phyloP scores from a whole-genome alignment of 441 rosid species.

The Jatropha podagrica region DNA sequence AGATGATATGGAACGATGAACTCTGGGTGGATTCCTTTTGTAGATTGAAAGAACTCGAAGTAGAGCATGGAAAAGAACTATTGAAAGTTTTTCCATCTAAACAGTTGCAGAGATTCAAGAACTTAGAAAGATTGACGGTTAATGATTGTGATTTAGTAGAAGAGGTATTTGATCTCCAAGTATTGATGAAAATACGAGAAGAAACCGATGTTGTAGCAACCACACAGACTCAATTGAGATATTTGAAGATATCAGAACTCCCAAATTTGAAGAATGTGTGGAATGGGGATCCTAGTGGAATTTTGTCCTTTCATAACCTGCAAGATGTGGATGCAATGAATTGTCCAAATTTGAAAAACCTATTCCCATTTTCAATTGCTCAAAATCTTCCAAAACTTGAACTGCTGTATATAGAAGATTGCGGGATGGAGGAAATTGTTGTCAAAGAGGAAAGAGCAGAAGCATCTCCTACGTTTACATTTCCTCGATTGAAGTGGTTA shows the following conservation, averaged over 20 bases:
- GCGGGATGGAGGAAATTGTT: constrained; percentile 28
- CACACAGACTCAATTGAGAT: not conserved
- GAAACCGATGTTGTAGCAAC: not conserved
- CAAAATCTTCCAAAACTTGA: constrained; percentile 14
- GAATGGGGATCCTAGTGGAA: constrained; percentile 22
- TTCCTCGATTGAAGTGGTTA: not conserved
- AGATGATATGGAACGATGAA: constrained; percentile 21
- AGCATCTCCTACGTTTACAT: not conserved
- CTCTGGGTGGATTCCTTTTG: constrained; percentile 14
- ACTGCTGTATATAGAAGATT: not conserved
- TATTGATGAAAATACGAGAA: not conserved
- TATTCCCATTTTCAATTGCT: constrained; percentile 9
- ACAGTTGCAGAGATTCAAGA: constrained; percentile 2
- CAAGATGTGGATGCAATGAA: not conserved
- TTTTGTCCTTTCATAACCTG: constrained; percentile 25
- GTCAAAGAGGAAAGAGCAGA: not conserved
- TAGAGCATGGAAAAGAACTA: not conserved
- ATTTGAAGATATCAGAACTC: not conserved
- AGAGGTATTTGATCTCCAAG: constrained; percentile 26
- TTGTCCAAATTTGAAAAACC: not conserved
- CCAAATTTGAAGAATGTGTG: constrained; percentile 35
- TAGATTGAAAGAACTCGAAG: not conserved
- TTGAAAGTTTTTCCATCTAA: constrained; percentile 13
- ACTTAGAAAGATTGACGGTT: not conserved
- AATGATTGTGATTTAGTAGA: constrained; percentile 15